Conservation (phyloP, 148 eudicot genomes). For the Chenopodium album region DNA sequence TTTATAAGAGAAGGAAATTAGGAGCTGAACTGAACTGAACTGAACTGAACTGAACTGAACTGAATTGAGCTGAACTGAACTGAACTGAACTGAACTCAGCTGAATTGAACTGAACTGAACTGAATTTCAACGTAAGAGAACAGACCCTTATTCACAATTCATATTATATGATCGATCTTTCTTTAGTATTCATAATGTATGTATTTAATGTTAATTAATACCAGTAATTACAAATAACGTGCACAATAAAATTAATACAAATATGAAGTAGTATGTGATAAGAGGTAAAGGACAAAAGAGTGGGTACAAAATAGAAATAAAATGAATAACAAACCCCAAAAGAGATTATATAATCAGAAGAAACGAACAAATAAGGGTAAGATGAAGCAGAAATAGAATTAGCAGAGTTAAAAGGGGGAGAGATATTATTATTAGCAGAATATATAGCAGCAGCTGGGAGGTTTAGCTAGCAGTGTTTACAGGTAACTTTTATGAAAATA, state of each 20-base stretch:
- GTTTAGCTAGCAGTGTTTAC: background rate
- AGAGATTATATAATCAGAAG: slow-evolving; percentile 9
- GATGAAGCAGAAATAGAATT: background rate
- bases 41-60: no score
- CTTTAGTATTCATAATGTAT: no score
- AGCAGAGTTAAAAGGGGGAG: background rate
- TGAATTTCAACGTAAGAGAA: no score
- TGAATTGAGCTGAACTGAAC: no score
- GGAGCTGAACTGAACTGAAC: no score
- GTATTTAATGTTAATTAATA: no score
- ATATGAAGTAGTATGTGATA: background rate
- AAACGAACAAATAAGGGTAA: background rate
- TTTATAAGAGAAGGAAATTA: no score
- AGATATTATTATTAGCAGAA: background rate
- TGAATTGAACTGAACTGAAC: no score
- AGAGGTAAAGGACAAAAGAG: slow-evolving; percentile 10
- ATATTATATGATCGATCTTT: no score
- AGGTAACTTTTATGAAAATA: background rate
- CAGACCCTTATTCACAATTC: no score
- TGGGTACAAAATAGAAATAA: background rate
- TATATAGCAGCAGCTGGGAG: background rate
- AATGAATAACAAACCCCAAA: background rate
- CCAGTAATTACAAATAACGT: background rate
- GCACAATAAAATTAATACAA: background rate
- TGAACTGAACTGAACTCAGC: no score